These are phyloP conservation scores for Geosmithia putterillii DNA, from an alignment of 2,329 filamentous ascomycete genomes.

Conservation along the genomic window DNA sequence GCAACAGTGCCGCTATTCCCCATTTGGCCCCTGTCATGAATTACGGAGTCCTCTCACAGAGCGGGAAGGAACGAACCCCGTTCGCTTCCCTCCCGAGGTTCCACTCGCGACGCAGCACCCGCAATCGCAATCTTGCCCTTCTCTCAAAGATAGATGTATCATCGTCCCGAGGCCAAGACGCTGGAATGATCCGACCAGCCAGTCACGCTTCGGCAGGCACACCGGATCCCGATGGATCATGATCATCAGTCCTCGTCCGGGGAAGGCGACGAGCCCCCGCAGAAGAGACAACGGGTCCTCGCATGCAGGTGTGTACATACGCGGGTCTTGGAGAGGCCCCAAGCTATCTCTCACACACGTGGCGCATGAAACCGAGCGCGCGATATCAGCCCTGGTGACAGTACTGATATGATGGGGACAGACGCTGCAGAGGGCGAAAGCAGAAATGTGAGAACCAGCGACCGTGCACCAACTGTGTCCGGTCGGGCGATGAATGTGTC, in stretches of 20 bases:
- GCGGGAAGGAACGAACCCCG: neutral
- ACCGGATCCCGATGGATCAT: constrained; percentile 2
- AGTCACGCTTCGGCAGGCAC: neutral
- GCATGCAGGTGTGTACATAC: constrained; percentile 6
- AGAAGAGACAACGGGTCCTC: constrained; percentile 7
- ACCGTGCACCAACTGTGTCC: constrained; percentile 11
- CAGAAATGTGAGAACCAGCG: constrained; percentile 11
- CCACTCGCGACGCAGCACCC: neutral
- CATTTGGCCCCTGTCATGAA: neutral
- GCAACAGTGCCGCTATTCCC: neutral
- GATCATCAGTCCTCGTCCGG: constrained; percentile 1
- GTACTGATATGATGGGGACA: neutral
- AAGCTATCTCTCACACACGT: neutral
- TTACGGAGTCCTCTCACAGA: neutral
- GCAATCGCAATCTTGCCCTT: neutral
- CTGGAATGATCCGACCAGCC: neutral
- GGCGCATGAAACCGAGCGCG: neutral
- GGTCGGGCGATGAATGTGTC: constrained; percentile 9
- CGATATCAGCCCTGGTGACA: neutral
- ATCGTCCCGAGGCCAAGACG: neutral
- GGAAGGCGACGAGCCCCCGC: constrained; percentile 7
- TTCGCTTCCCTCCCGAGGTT: neutral
- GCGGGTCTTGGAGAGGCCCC: too few relatives aligned
- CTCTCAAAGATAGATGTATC: neutral
- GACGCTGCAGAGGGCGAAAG: constrained; percentile 11